phyloP scores from a whole-genome alignment of 208 protist genomes.

The Leishmania arabica region DNA sequence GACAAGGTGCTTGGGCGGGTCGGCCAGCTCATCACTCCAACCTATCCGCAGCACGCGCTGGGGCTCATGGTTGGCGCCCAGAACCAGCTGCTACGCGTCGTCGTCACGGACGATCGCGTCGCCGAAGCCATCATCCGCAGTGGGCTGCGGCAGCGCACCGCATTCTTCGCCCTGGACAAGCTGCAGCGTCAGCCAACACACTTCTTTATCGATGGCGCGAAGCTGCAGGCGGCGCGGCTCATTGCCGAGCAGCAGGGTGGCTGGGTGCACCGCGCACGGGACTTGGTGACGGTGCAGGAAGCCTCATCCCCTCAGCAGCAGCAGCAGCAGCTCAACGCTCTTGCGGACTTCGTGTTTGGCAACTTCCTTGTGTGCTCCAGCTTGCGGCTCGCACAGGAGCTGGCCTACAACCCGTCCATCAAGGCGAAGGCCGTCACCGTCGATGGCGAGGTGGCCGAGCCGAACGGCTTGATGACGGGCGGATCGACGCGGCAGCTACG shows the following conservation, averaged over 20 bases:
- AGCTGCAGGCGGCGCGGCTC: slow-evolving; percentile 42
- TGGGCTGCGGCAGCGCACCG: slow-evolving; percentile 93
- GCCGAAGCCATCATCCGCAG: slow-evolving; percentile 95
- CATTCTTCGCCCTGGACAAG: slow-evolving; percentile 98
- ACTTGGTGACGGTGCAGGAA: slow-evolving; percentile 41
- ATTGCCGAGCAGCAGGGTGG: slow-evolving; percentile 43
- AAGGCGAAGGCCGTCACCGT: slow-evolving; percentile 95
- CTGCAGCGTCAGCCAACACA: slow-evolving; percentile 33
- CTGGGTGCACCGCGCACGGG: slow-evolving; percentile 26
- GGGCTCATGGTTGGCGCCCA: slow-evolving; percentile 96
- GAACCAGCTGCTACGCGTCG: slow-evolving; percentile 93
- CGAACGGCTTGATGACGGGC: slow-evolving; percentile 97
- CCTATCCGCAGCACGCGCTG: slow-evolving; percentile 59
- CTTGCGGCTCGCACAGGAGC: slow-evolving; percentile 74
- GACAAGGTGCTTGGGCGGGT: slow-evolving; percentile 91
- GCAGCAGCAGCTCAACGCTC: slow-evolving; percentile 17
- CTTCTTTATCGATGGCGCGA: slow-evolving; percentile 27
- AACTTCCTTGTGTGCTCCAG: slow-evolving; percentile 95
- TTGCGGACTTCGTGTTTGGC: slow-evolving; percentile 96
- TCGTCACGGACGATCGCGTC: slow-evolving; percentile 94
- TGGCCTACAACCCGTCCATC: slow-evolving; percentile 86
- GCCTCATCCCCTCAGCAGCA: neutral
- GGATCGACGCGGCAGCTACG: slow-evolving; percentile 82
- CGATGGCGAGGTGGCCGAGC: slow-evolving; percentile 98
- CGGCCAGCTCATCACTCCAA: slow-evolving; percentile 92